Conservation (phyloP, 106 monocot genomes). For the Allium fistulosum region DNA sequence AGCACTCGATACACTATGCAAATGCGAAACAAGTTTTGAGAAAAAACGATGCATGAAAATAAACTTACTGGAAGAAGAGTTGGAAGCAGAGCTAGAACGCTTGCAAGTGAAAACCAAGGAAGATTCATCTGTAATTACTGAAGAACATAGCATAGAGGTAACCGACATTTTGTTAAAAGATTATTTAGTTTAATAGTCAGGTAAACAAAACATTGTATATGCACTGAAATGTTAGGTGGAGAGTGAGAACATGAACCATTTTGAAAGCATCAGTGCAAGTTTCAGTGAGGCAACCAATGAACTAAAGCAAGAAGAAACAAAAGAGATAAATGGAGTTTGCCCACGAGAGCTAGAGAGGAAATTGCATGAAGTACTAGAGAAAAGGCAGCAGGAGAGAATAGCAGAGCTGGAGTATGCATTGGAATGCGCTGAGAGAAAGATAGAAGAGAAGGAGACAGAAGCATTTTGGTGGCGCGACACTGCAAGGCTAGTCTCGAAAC, state of each 20-base stretch:
- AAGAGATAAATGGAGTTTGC: constrained; percentile 22
- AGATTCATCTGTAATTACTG: constrained; percentile 10
- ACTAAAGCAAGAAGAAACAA: constrained; percentile 15
- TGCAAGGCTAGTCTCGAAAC: constrained; percentile 40
- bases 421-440: constrained; percentile 26
- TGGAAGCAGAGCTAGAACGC: constrained; percentile 56
- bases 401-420: constrained; percentile 58
- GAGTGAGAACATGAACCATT: constrained; percentile 13
- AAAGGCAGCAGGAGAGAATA: constrained; percentile 58
- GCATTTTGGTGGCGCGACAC: constrained; percentile 66
- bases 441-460: constrained; percentile 62
- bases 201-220: no score
- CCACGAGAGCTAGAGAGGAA: constrained; percentile 61
- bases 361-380: constrained; percentile 62
- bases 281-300: constrained; percentile 7
- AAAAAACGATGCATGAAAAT: constrained; percentile 12
- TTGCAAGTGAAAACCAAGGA: constrained; percentile 28
- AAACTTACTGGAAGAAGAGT: constrained; percentile 64
- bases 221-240: constrained; percentile 11
- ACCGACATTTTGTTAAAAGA: no score
- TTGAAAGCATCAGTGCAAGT: constrained; percentile 17
- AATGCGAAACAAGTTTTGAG: neutral
- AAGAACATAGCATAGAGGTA: constrained; percentile 38
- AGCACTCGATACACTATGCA: constrained; percentile 6
- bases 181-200: no score